Base-by-base conservation (phyloP, 768 basidiomycete species). In the Rhizopogon salebrosus region DNA sequence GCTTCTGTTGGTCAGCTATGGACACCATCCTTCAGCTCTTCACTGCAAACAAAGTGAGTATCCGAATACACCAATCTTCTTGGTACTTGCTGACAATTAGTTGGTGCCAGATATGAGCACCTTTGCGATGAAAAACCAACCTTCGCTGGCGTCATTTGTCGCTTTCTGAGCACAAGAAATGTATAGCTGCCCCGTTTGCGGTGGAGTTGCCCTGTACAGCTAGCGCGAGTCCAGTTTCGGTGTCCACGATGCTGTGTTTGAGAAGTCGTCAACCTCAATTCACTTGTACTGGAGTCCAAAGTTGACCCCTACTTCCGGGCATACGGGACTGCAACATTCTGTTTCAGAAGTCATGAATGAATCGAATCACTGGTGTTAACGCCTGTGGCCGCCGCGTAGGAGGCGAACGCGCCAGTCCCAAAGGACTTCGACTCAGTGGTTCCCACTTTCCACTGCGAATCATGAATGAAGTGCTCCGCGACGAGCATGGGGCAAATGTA, bases 111-210 rank as follows among this genome's bases (percentile, higher is more conserved):
- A 6, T 31, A 45, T 9, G 20, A 48, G 39, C 23, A 51, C 42
- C 36, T 54, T 54, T 43, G 40, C 48, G 48, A 54, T 51, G 13
- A 54, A 49, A n/a, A 54, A 49, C 53, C 52, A 54, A 10, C 41
- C 35, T 35, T 38, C 48, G 36, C 52, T 24, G 38, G 36, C 5
- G 36, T 49, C 6, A 50, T 29, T 38, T 41, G 23, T 13, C 18
- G 13, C 27, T 29, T 4, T 27, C 38, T 11, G 20, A 22, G 18
- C 34, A n/a, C n/a, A n/a, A n/a, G 9, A 22, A 3, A 31, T 52
- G 40, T 27, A 50, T 41, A 8, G 16, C 36, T 35, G 48, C 55
- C 4, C 29, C 53, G 16, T 56, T 50, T 16, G 40, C 11, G 35
- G 7, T 16, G 9, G 38, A 41, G 11, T 39, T 40, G 4, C 36